These are phyloP conservation scores for Lithohypha guttulata DNA, from an alignment of 2,329 filamentous ascomycete species.

Conservation along the genomic window DNA sequence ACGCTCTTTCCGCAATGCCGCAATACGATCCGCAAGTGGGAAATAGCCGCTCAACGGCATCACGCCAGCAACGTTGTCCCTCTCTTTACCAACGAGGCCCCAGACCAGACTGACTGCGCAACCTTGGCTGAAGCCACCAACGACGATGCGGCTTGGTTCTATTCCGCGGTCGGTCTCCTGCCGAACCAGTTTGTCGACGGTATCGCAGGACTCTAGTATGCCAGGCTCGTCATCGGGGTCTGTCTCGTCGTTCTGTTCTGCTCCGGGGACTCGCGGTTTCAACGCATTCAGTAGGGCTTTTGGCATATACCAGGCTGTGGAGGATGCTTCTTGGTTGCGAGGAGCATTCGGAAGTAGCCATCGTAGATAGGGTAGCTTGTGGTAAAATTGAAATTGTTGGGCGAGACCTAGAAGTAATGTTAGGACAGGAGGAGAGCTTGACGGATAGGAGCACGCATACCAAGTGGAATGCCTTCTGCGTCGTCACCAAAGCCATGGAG, in stretches of 20 bases:
- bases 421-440: background rate
- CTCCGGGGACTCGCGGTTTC: conserved; percentile 27
- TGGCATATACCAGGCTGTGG: conserved; percentile 37
- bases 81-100: conserved; percentile 29
- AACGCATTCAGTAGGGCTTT: conserved; percentile 31
- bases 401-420: conserved; percentile 28
- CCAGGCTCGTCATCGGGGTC: conserved; percentile 36
- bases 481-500: conserved; percentile 39
- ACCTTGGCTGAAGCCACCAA: conserved; percentile 41
- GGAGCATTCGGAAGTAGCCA: conserved; percentile 43
- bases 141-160: conserved; percentile 32
- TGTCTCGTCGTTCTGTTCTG: conserved; percentile 33
- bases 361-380: conserved; percentile 38
- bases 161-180: conserved; percentile 32
- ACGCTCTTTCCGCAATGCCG: conserved; percentile 29
- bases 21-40: conserved; percentile 32
- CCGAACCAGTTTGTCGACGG: conserved; percentile 35
- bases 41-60: conserved; percentile 40
- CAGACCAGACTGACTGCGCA: conserved; percentile 36
- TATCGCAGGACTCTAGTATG: conserved; percentile 30
- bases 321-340: conserved; percentile 35
- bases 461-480: conserved; percentile 34
- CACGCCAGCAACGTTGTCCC: conserved; percentile 28
- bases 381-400: conserved; percentile 38
- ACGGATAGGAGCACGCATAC: conserved; percentile 3